A percentile compares a stretch with the other conserved stretches of the same genome.
phyloP scores from a whole-genome alignment of 108 stramenopile species.

The Mayamaea pseudoterrestris region DNA sequence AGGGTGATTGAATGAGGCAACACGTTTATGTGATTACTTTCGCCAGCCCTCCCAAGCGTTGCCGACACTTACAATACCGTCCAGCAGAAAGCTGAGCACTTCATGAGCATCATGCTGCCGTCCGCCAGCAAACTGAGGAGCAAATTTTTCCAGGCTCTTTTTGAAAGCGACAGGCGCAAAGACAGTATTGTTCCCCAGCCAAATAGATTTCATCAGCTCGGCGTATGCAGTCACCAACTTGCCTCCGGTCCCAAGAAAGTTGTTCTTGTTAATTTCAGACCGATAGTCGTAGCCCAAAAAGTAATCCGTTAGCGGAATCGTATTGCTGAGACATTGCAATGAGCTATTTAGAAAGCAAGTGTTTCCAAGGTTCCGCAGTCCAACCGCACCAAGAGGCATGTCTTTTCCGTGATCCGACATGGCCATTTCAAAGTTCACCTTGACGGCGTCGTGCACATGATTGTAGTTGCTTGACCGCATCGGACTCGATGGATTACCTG shows the following conservation, averaged over 20 bases:
- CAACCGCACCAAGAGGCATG: constrained; percentile 62
- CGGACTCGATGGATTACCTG: not conserved
- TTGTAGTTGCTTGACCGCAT: constrained; percentile 29
- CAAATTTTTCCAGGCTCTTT: constrained; percentile 44
- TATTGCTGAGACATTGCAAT: constrained; percentile 83
- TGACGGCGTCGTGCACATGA: constrained; percentile 32
- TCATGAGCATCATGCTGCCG: constrained; percentile 94
- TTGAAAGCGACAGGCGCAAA: constrained; percentile 48
- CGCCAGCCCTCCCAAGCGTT: no score
- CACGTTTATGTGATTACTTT: no score
- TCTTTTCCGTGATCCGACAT: constrained; percentile 9
- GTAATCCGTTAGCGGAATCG: constrained; percentile 81
- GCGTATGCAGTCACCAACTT: constrained; percentile 74
- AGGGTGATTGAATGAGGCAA: no score
- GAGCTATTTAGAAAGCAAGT: constrained; percentile 93
- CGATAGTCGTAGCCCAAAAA: constrained; percentile 75
- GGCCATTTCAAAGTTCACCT: not conserved
- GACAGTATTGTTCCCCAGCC: constrained; percentile 47
- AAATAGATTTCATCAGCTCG: constrained; percentile 68
- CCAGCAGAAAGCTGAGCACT: constrained; percentile 71
- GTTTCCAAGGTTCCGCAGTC: constrained; percentile 91
- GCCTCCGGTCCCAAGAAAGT: constrained; percentile 75
- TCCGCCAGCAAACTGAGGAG: constrained; percentile 81
- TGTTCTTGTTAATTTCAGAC: constrained; percentile 79
- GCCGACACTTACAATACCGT: no score